Evolutionary conservation across 305 asterid genomes (phyloP).

Genomic region (Rubia occidens): DNA sequence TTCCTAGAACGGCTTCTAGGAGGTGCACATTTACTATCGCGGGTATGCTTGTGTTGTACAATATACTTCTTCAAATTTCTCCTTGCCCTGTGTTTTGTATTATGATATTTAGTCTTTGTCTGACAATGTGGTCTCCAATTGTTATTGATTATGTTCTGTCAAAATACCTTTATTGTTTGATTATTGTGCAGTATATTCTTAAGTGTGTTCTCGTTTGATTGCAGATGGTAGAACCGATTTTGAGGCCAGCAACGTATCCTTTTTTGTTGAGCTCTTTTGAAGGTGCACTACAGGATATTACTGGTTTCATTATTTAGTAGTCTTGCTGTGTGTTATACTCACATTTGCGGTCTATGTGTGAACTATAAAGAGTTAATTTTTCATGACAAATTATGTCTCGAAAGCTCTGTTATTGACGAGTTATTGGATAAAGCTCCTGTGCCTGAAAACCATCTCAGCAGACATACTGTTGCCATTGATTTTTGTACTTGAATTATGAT

Average conservation of each 20-base stretch:
- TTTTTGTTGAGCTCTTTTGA: constrained; percentile 15
- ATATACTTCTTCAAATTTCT: background rate
- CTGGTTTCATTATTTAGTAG: background rate
- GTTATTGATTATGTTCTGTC: background rate
- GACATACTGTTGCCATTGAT: background rate
- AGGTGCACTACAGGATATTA: background rate
- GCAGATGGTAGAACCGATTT: constrained; percentile 83
- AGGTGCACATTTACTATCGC: constrained; percentile 50
- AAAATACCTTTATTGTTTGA: constrained; percentile 1
- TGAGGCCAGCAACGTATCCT: constrained; percentile 88
- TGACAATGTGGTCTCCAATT: background rate
- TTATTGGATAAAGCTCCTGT: background rate
- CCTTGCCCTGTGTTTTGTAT: background rate
- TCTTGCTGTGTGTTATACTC: background rate
- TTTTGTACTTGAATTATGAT: background rate
- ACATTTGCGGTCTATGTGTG: background rate
- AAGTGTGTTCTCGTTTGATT: constrained; percentile 21
- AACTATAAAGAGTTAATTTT: too few species aligned
- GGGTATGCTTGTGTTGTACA: constrained; percentile 24
- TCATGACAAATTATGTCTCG: background rate
- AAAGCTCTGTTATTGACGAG: background rate
- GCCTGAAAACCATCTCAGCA: background rate
- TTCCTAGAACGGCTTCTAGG: constrained; percentile 77
- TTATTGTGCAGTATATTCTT: constrained; percentile 2
- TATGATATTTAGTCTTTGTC: background rate